phyloP scores from a whole-genome alignment of 2,329 filamentous ascomycete genomes.

The Venturiaceae sp. region DNA sequence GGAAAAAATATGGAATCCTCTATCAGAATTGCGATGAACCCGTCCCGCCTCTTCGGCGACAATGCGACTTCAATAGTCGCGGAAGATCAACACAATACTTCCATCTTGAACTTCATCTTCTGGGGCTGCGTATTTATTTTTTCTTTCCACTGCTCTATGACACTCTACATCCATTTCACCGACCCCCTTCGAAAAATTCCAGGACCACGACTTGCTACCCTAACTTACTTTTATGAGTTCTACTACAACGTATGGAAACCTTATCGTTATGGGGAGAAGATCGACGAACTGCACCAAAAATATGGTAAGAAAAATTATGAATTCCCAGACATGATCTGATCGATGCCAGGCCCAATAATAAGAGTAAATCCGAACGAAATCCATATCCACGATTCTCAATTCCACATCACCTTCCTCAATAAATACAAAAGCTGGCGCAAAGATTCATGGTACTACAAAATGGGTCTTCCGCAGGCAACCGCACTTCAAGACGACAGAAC shows the following conservation, averaged over 20 bases:
- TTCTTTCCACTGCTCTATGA: neutral
- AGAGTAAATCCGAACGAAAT: conserved; percentile 15
- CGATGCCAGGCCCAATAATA: conserved; percentile 15
- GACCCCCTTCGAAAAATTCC: conserved; percentile 12
- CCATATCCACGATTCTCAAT: conserved; percentile 15
- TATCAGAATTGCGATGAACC: too few relatives aligned
- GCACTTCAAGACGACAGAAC: too few relatives aligned
- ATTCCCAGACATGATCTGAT: too few relatives aligned
- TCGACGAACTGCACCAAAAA: conserved; percentile 16
- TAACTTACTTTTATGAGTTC: conserved; percentile 17
- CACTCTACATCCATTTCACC: neutral
- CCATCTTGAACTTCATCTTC: too few relatives aligned
- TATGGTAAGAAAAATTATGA: conserved; percentile 16
- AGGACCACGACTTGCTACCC: conserved; percentile 16
- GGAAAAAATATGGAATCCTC: too few relatives aligned
- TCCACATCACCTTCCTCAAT: neutral
- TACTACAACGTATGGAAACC: conserved; percentile 17
- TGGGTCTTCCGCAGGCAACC: too few relatives aligned
- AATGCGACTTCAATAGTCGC: too few relatives aligned
- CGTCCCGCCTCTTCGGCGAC: too few relatives aligned
- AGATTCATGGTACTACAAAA: too few relatives aligned
- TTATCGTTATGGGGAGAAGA: conserved; percentile 16
- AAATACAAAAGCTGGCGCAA: too few relatives aligned
- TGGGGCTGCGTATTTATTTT: neutral
- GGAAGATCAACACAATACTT: too few relatives aligned